phyloP scores from a whole-genome alignment of 2,329 filamentous ascomycete species.

The Penicillium olsonii region DNA sequence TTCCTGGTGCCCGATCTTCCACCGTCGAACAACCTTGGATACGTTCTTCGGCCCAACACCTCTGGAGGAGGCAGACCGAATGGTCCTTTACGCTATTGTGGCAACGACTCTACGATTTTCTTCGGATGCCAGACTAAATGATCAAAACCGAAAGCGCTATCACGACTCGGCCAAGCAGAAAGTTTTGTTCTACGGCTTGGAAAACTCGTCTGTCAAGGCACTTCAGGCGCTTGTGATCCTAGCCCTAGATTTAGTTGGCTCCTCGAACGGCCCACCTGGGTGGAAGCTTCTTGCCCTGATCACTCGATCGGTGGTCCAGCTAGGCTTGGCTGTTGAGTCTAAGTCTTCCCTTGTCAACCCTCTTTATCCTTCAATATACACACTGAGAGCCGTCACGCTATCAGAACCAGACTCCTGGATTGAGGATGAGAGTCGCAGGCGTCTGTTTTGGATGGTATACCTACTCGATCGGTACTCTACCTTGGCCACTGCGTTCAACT shows the following conservation, averaged over 20 bases:
- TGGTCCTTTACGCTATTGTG: constrained; percentile 84
- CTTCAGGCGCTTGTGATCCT: constrained; percentile 86
- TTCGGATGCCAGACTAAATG: constrained; percentile 71
- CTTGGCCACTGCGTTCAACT: constrained; percentile 88
- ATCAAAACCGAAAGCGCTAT: constrained; percentile 72
- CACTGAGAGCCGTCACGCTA: constrained; percentile 78
- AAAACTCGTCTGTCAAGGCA: constrained; percentile 85
- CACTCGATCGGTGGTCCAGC: constrained; percentile 82
- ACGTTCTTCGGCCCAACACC: constrained; percentile 75
- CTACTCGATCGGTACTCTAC: constrained; percentile 87
- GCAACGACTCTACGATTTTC: constrained; percentile 86
- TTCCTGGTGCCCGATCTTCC: constrained; percentile 86
- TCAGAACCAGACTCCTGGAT: constrained; percentile 83
- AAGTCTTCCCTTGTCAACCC: constrained; percentile 78
- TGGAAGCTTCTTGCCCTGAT: constrained; percentile 92
- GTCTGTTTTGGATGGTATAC: constrained; percentile 94
- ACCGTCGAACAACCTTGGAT: constrained; percentile 78
- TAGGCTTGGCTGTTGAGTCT: constrained; percentile 80
- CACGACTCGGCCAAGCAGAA: constrained; percentile 81
- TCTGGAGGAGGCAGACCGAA: constrained; percentile 77
- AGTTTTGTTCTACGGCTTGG: constrained; percentile 82
- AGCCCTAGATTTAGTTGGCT: constrained; percentile 80
- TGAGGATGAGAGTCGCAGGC: constrained; percentile 81
- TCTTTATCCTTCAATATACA: constrained; percentile 83
- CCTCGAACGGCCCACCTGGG: constrained; percentile 84